Evolutionary conservation across 495 filamentous ascomycete genomes (phyloP).

Genomic region (Barbatosphaeria neglecta): DNA sequence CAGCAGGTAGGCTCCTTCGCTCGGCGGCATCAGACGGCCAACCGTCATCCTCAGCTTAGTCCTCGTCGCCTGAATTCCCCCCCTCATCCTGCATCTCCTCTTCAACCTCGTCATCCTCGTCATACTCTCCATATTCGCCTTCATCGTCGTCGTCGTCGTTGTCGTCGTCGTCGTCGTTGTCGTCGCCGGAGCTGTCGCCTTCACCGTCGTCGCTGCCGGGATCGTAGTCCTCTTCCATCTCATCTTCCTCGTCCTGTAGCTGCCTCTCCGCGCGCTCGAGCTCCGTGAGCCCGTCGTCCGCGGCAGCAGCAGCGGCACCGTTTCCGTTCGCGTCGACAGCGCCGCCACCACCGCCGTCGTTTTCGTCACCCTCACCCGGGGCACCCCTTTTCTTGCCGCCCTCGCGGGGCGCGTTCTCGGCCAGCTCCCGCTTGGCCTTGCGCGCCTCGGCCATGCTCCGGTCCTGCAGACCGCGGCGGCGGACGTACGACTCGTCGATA

Average conservation of each 20-base stretch:
- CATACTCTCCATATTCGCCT: constrained; percentile 1
- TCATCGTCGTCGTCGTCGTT: constrained; percentile 12
- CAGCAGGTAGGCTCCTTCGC: too few relatives aligned
- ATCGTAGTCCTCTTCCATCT: constrained; percentile 84
- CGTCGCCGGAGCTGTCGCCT: constrained; percentile 56
- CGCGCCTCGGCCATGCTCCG: constrained; percentile 81
- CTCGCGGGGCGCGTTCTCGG: constrained; percentile 28
- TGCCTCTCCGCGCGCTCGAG: constrained; percentile 41
- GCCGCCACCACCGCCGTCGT: constrained; percentile 16
- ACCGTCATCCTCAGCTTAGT: neutral
- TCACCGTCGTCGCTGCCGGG: constrained; percentile 67
- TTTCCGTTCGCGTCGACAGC: constrained; percentile 8
- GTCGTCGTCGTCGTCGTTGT: constrained; percentile 36
- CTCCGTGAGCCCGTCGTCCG: constrained; percentile 54
- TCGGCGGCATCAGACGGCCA: too few relatives aligned
- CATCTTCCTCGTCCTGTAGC: constrained; percentile 61
- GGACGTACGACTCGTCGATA: constrained; percentile 71
- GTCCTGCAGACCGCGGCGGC: constrained; percentile 72
- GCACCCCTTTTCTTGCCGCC: constrained; percentile 54
- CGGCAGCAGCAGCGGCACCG: constrained; percentile 30
- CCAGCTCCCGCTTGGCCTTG: constrained; percentile 56
- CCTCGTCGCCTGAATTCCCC: neutral
- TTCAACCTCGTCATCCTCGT: neutral
- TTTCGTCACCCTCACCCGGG: constrained; percentile 33
- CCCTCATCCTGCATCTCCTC: neutral